Evolutionary conservation across 1,139 yeast species (phyloP), one percentile per base, ranked within the genome.

Genomic region (Yamadazyma sp.): DNA sequence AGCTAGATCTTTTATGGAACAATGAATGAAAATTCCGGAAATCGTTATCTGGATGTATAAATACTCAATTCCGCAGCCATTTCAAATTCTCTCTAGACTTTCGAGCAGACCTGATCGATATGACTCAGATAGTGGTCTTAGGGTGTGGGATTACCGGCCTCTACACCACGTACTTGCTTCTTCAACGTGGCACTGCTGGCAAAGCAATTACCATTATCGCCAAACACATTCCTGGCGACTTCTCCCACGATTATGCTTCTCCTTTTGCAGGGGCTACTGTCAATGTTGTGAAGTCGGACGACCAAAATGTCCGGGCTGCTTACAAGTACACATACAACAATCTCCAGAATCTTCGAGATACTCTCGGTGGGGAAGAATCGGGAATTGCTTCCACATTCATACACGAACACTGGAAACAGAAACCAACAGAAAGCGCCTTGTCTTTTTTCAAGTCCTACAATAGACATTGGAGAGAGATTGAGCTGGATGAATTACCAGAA

Each of bases 261-360:
- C 61, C 62, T 5, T 49, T 43, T 37, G 62, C 62, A 18, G 62
- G 62, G 5, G 62, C 57, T 3, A 43, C 47, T 27, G 52, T 51
- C 38, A 36, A 46, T 11, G 33, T 31, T n/a, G 25, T 22, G 5
- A 24, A 27, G 18, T 14, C 29, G 4, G 27, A 15, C 10, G 37
- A 34, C 11, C 16, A 26, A n/a, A 28, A 29, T 6, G 31, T 23
- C 14, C 23, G 16, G 17, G 29, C 11, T 6, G 44, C 41, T 31
- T 45, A 46, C 18, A 41, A 44, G 12, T 49, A 38, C 38, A 56
- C 61, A 5, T 57, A 49, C 42, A 36, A 41, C 27, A 44, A 50
- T 24, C 31, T 57, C 26, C 37, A 27, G 11, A 33, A 33, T 8
- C 28, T 58, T 17, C 39, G 41, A 31, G 32, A 34, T 1, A 36